Percentiles rank a stretch among this genome's conserved stretches.
phyloP scores from a whole-genome alignment of 139 green algal species.

The Chlorella sp. region DNA sequence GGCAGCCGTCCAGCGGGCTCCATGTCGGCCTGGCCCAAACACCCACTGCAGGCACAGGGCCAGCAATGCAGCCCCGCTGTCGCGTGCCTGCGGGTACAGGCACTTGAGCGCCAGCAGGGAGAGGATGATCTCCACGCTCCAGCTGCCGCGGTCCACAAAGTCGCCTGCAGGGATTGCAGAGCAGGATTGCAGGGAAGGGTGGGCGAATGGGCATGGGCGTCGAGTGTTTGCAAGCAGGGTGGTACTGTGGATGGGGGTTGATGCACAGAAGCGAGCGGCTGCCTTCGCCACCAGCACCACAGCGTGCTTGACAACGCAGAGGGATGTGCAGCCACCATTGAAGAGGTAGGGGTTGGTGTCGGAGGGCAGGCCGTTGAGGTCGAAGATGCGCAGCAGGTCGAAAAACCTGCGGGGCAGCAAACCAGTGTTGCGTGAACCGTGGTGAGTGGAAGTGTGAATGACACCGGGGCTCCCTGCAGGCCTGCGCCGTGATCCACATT shows the following conservation, averaged over 20 bases:
- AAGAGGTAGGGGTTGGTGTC: slow-evolving; percentile 97
- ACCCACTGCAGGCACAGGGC: too few species aligned
- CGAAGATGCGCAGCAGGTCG: slow-evolving; percentile 97
- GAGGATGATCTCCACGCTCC: slow-evolving; percentile 94
- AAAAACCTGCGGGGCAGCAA: slow-evolving; percentile 77
- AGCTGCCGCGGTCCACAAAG: slow-evolving; percentile 92
- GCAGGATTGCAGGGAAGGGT: too few species aligned
- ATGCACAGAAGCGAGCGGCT: too few species aligned
- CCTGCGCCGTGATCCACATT: background rate
- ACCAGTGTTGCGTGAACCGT: too few species aligned
- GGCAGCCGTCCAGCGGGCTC: too few species aligned
- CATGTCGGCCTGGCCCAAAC: too few species aligned
- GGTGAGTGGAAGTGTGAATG: too few species aligned
- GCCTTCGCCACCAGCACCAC: too few species aligned
- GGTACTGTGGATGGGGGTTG: background rate
- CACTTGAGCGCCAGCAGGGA: slow-evolving; percentile 93
- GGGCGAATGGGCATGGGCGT: background rate
- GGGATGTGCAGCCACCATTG: slow-evolving; percentile 86
- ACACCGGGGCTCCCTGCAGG: too few species aligned
- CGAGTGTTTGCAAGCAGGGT: background rate
- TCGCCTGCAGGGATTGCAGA: slow-evolving; percentile 74
- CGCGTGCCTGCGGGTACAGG: slow-evolving; percentile 64
- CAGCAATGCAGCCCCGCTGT: too few species aligned
- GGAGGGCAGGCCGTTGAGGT: slow-evolving; percentile 90
- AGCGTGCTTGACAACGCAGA: too few species aligned